Percentiles rank a stretch among this genome's conserved stretches.
These are phyloP conservation scores for Stachybotrys chlorohalonatus DNA, from an alignment of 2,329 filamentous ascomycete species.

Conservation along the genomic window DNA sequence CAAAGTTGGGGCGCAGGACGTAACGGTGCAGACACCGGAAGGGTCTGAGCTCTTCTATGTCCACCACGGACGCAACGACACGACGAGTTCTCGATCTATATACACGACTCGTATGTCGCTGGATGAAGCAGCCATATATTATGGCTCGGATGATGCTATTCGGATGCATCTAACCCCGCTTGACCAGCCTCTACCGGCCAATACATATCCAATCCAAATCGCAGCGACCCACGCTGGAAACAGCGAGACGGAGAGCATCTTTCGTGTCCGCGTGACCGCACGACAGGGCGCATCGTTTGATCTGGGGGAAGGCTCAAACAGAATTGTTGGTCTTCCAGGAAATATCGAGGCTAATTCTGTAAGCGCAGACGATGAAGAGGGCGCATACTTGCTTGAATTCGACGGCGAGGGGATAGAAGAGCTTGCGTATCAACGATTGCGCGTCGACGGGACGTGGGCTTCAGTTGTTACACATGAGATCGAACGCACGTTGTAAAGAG, in stretches of 20 bases:
- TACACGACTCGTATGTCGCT: conserved; percentile 23
- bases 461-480: not conserved
- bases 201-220: conserved; percentile 19
- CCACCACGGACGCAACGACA: conserved; percentile 22
- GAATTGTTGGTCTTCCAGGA: conserved; percentile 10
- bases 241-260: not conserved
- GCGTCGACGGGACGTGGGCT: conserved; percentile 6
- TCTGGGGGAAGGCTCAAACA: conserved; percentile 12
- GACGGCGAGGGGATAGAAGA: conserved; percentile 1
- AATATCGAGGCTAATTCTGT: not conserved
- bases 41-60: conserved; percentile 24
- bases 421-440: conserved; percentile 10
- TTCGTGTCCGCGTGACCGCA: conserved; percentile 10
- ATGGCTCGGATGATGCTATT: conserved; percentile 18
- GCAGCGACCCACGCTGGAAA: conserved; percentile 4
- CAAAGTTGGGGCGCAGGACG: conserved; percentile 18
- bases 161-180: conserved; percentile 18
- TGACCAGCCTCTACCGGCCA: conserved; percentile 19
- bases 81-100: conserved; percentile 14
- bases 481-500: not conserved
- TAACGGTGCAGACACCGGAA: conserved; percentile 16
- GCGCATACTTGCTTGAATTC: conserved; percentile 7
- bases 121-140: conserved; percentile 9
- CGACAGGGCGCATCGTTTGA: conserved; percentile 13
- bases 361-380: conserved; percentile 5